Evolutionary conservation across 768 basidiomycete species (phyloP).

Genomic region (Phallus indusiatus): DNA sequence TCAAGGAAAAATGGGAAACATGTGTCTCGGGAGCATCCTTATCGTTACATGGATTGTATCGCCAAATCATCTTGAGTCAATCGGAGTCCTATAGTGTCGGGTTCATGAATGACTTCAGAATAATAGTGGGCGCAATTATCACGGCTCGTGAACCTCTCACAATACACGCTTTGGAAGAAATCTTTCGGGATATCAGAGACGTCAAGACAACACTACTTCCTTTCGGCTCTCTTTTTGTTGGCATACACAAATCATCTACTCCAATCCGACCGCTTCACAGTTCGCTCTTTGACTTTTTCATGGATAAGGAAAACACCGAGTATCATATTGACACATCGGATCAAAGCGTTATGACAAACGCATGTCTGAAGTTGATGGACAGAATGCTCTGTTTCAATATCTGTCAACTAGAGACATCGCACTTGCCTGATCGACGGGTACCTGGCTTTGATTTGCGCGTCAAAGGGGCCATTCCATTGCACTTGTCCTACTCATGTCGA

Average conservation of each 20-base stretch:
- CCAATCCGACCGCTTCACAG: slow-evolving; percentile 17
- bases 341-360: slow-evolving; percentile 15
- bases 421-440: slow-evolving; percentile 20
- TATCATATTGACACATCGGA: slow-evolving; percentile 12
- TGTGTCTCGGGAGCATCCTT: slow-evolving; percentile 13
- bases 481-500: too few species aligned
- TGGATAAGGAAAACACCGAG: background rate
- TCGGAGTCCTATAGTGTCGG: slow-evolving; percentile 12
- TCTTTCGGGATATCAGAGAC: slow-evolving; percentile 11
- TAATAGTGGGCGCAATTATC: slow-evolving; percentile 16
- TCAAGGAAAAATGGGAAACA: background rate
- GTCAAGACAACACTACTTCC: background rate
- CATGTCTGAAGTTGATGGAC: slow-evolving; percentile 22
- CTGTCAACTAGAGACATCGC: too few species aligned
- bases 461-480: slow-evolving; percentile 20
- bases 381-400: too few species aligned
- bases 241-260: slow-evolving; percentile 11
- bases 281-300: slow-evolving; percentile 23
- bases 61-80: slow-evolving; percentile 12
- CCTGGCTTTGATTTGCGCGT: slow-evolving; percentile 14
- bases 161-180: slow-evolving; percentile 1
- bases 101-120: slow-evolving; percentile 12
- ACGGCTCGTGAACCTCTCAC: too few species aligned
- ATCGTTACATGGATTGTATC: slow-evolving; percentile 14
- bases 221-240: slow-evolving; percentile 15